A percentile compares a stretch with the other conserved stretches of the same genome.
Conservation (phyloP, 2,329 filamentous ascomycete genomes). For the Gliomastix tumulicola region DNA sequence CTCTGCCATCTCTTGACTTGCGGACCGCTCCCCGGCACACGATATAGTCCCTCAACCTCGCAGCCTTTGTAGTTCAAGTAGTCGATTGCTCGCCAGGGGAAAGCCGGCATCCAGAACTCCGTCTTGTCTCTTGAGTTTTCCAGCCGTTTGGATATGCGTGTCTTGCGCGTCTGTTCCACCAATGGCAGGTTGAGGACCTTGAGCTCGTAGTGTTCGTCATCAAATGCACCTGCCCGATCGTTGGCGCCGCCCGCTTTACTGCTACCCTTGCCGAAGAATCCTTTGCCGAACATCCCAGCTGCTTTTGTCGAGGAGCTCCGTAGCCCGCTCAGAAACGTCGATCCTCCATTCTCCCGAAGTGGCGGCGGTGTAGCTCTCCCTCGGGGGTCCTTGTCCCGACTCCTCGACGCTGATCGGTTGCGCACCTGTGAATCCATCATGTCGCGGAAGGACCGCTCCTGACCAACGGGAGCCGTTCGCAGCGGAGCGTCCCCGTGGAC, state of each 20-base stretch:
- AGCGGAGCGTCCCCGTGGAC: slow-evolving; percentile 25
- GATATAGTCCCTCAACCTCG: slow-evolving; percentile 88
- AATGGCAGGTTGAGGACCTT: slow-evolving; percentile 82
- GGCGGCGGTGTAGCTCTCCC: slow-evolving; percentile 32
- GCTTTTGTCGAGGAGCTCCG: slow-evolving; percentile 67
- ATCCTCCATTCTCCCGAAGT: slow-evolving; percentile 54
- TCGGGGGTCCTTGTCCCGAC: slow-evolving; percentile 7
- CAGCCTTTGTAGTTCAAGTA: slow-evolving; percentile 93
- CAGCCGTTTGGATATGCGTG: slow-evolving; percentile 82
- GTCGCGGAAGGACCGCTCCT: slow-evolving; percentile 61
- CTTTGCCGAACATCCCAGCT: slow-evolving; percentile 75
- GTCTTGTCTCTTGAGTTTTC: slow-evolving; percentile 91
- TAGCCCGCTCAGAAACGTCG: slow-evolving; percentile 63
- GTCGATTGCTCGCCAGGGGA: slow-evolving; percentile 93
- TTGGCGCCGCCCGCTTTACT: slow-evolving; percentile 47
- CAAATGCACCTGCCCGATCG: slow-evolving; percentile 35
- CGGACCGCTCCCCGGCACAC: slow-evolving; percentile 82
- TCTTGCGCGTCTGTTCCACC: slow-evolving; percentile 82
- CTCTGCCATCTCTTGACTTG: slow-evolving; percentile 93
- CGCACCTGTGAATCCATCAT: slow-evolving; percentile 59
- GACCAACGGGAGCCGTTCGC: slow-evolving; percentile 56
- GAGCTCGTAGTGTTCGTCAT: slow-evolving; percentile 77
- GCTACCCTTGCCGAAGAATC: slow-evolving; percentile 73
- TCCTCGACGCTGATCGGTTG: slow-evolving; percentile 56
- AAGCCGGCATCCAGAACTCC: slow-evolving; percentile 96